A percentile compares a stretch with the other conserved stretches of the same genome.
Conservation (phyloP, 148 eudicot genomes). For the Limonium bicolor region DNA sequence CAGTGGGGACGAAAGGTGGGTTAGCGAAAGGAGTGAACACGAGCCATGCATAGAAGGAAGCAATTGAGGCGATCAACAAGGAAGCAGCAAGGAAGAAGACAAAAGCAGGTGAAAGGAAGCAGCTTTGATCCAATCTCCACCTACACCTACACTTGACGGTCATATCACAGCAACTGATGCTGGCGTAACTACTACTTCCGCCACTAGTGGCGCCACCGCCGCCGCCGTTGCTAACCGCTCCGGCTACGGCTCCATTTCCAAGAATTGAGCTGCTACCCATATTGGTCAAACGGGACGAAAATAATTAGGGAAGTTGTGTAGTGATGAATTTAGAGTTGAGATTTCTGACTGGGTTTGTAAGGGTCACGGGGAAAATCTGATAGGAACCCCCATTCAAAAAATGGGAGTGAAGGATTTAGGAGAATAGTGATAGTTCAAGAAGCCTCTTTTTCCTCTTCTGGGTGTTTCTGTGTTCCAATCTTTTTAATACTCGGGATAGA, state of each 20-base stretch:
- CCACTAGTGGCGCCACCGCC: not conserved
- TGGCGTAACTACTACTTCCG: constrained; percentile 4
- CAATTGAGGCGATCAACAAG: constrained; percentile 35
- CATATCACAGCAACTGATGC: constrained; percentile 4
- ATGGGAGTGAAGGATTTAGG: not conserved
- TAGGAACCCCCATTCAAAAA: too few species aligned
- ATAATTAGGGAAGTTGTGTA: not conserved
- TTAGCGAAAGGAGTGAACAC: constrained; percentile 32
- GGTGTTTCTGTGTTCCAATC: not conserved
- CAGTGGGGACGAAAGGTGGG: constrained; percentile 7
- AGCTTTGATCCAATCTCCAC: constrained; percentile 12
- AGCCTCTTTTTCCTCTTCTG: not conserved
- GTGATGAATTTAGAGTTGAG: not conserved
- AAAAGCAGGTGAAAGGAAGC: constrained; percentile 21
- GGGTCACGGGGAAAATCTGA: too few species aligned
- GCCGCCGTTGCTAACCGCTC: not conserved
- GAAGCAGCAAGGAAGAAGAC: constrained; percentile 30
- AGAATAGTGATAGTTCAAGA: not conserved
- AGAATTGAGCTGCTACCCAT: constrained; percentile 4
- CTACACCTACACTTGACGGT: constrained; percentile 1
- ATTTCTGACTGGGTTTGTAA: too few species aligned
- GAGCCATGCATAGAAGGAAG: constrained; percentile 41
- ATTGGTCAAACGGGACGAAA: not conserved
- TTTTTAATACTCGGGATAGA: too few species aligned
- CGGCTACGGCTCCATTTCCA: constrained; percentile 3